Base-by-base conservation (phyloP, 768 basidiomycete species). In the Mycena polygramma region DNA sequence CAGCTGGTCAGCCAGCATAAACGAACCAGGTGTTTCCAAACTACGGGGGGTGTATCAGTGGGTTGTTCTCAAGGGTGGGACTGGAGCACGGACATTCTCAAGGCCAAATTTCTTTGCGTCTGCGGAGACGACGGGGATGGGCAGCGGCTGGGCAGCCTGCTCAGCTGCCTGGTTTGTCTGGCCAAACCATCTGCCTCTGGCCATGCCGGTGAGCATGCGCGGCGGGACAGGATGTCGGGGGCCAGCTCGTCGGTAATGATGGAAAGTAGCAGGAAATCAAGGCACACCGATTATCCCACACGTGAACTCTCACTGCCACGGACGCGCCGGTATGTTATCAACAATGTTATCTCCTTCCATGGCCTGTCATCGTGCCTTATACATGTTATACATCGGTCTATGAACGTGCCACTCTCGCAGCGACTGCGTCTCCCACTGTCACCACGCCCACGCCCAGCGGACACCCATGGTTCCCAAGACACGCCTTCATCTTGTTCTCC, bases 21-120 rank as follows among this genome's bases (percentile, higher is more conserved):
- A n/a, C 86, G 75, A 73, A 96, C 96, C 97, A 99, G 55, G 95
- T 99, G 79, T 98, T 99, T 48, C 96, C 96, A 84, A 97, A 98
- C 95, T 97, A 73, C 10, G 66, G 71, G 57, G 22, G 39, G 61
- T 66, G 63, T 46, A 61, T 71, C 15, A 71, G 57, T 75, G 54
- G 30, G 51, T 36, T 63, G 48, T 30, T 62, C 46, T 62, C 67
- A 41, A 15, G 11, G 43, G 24, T 54, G 22, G 37, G 59, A 54
- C 35, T 57, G 53, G 48, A 53, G 24, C 22, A 89, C 96, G 77
- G 80, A 97, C 96, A 80, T 99, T 99, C 86, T 98, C 97, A 62
- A 98, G 85, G n/a, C 97, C 97, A 85, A 97, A 97, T 78, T 90
- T 92, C 86, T 96, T 95, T 68, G 88, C 89, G 81, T 94, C 93